Percentiles rank a stretch among this genome's conserved stretches.
Evolutionary conservation across 2,329 filamentous ascomycete species (phyloP).

Genomic region (Aspergillus sp.): DNA sequence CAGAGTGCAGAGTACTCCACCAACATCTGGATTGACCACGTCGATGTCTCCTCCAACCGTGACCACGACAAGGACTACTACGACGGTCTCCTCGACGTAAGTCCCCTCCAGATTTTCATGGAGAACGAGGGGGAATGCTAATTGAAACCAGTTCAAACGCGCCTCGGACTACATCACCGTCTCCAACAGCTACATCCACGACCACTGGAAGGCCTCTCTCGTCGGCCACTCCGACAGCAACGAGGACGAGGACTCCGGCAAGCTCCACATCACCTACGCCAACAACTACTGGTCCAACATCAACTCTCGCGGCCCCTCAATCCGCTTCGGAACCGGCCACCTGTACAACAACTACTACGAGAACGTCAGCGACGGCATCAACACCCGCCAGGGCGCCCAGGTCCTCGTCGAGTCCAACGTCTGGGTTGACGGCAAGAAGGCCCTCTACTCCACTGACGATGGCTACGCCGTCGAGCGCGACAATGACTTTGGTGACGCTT

Average conservation of each 20-base stretch:
- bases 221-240: constrained; percentile 65
- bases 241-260: constrained; percentile 61
- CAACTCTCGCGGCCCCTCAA: constrained; percentile 65
- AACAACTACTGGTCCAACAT: constrained; percentile 70
- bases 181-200: constrained; percentile 57
- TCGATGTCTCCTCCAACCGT: constrained; percentile 64
- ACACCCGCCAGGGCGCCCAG: constrained; percentile 61
- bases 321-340: constrained; percentile 71
- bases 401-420: constrained; percentile 62
- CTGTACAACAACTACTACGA: constrained; percentile 60
- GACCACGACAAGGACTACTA: constrained; percentile 71
- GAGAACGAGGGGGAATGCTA: background rate
- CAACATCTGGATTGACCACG: constrained; percentile 71
- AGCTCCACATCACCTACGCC: constrained; percentile 67
- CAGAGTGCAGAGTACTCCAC: constrained; percentile 30
- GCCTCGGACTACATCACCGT: constrained; percentile 63
- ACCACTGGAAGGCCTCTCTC: constrained; percentile 67
- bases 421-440: constrained; percentile 53
- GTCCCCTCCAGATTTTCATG: background rate
- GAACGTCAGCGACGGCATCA: constrained; percentile 56
- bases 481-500: constrained; percentile 54
- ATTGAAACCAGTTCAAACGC: constrained; percentile 54
- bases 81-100: constrained; percentile 66
- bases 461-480: constrained; percentile 52
- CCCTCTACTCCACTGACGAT: constrained; percentile 52